Conservation (phyloP, 306 rosid species). For the Quercus rubra region DNA sequence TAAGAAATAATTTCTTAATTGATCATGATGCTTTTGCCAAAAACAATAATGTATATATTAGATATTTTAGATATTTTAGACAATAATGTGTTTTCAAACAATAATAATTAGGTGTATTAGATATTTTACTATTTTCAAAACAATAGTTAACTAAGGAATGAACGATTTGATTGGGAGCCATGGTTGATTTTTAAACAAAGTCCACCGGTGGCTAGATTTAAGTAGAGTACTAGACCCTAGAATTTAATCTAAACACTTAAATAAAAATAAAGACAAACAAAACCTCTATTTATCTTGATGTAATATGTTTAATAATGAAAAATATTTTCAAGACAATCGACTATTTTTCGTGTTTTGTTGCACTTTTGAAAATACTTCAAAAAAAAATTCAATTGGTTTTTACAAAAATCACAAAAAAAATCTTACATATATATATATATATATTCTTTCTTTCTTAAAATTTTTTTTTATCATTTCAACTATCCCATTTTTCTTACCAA, state of each 20-base stretch:
- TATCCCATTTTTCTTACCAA: too few species aligned
- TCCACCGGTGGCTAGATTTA: not conserved
- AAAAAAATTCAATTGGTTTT: too few species aligned
- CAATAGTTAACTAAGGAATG: not conserved
- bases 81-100: too few species aligned
- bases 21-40: not conserved
- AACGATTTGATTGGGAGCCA: not conserved
- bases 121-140: not conserved
- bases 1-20: not conserved
- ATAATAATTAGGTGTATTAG: not conserved
- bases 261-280: constrained; percentile 2
- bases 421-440: too few species aligned
- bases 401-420: too few species aligned
- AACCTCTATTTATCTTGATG: not conserved
- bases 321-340: too few species aligned
- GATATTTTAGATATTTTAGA: not conserved
- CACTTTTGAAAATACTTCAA: too few species aligned
- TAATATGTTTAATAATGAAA: too few species aligned
- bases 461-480: too few species aligned
- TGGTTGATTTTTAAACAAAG: not conserved
- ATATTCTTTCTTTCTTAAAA: too few species aligned
- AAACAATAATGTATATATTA: not conserved
- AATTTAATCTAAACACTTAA: not conserved
- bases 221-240: not conserved
- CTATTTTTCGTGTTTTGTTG: too few species aligned